Conservation (phyloP, 2,329 filamentous ascomycete species). For the Colletotrichum viniferum region DNA sequence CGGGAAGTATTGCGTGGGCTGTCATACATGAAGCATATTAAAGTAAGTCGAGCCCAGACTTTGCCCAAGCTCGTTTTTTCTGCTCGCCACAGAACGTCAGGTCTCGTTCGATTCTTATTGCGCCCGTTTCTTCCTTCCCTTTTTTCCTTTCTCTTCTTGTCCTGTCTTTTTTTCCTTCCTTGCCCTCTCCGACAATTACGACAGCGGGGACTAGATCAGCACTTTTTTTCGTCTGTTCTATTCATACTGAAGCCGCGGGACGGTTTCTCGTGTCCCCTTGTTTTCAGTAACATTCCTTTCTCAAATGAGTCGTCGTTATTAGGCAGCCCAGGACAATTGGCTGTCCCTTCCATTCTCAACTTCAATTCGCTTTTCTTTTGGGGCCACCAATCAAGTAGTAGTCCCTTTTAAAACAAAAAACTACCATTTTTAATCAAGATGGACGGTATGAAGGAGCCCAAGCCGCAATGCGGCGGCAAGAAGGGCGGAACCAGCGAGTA, state of each 20-base stretch:
- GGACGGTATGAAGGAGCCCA: slow-evolving; percentile 30
- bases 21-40: slow-evolving; percentile 32
- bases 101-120: slow-evolving; percentile 18
- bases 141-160: slow-evolving; percentile 26
- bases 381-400: slow-evolving; percentile 13
- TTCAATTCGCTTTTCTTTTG: slow-evolving; percentile 22
- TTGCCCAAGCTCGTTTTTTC: slow-evolving; percentile 22
- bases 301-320: slow-evolving; percentile 20
- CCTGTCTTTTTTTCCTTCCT: slow-evolving; percentile 18
- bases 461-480: slow-evolving; percentile 43
- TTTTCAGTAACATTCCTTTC: slow-evolving; percentile 23
- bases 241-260: slow-evolving; percentile 37
- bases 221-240: slow-evolving; percentile 21
- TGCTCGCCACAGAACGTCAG: slow-evolving; percentile 11
- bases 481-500: slow-evolving; percentile 38
- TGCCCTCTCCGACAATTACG: slow-evolving; percentile 16
- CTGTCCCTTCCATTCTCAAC: slow-evolving; percentile 21
- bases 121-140: slow-evolving; percentile 26
- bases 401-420: not conserved
- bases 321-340: slow-evolving; percentile 26
- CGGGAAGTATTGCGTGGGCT: slow-evolving; percentile 19
- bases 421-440: slow-evolving; percentile 25
- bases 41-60: slow-evolving; percentile 27
- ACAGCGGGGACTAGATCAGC: slow-evolving; percentile 10
- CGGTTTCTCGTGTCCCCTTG: slow-evolving; percentile 35